Base-by-base conservation (phyloP, 495 filamentous ascomycete genomes). In the Aspergillus sclerotioniger region DNA sequence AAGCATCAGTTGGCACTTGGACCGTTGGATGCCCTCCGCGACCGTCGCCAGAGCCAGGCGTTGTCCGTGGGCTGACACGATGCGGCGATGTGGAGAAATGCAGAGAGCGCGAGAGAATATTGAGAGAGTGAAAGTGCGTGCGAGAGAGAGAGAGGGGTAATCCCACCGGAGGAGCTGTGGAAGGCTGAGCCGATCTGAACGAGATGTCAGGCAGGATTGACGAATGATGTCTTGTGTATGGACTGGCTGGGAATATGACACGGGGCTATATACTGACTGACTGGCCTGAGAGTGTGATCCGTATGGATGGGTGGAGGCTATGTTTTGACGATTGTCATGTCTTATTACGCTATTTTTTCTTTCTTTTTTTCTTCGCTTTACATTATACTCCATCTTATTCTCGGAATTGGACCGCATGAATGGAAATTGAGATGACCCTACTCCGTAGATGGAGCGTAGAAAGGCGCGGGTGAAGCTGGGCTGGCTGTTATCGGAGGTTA, bases 271-370 rank as follows among this genome's bases (percentile, higher is more conserved):
- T 20, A 20, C 21, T 7, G 25, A 49, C 15, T 5, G 0, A 15
- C 29, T 16, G 5, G 47, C 31, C 47, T 50, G n/a, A 49, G 50
- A 49, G 31, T 41, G 32, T 54, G 51, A 45, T 28, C 35, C 7
- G n/a, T 12, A 21, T 25, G 53, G 21, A 31, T 46, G 44, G 43
- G 60, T 29, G 54, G 35, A 39, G 50, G 54, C 43, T 35, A 63
- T 49, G 61, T 50, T 50, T 54, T 63, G 61, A 63, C 54, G 62
- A 64, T 54, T 49, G 39, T 64, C 35, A 64, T 60, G 62, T 60
- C 54, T 60, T 35, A 53, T 48, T 53, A 53, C 46, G 46, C 53
- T 47, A 39, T 59, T 55, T 51, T 59, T 53, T 57, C 59, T 53
- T 53, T 54, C 32, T 43, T 41, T 46, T 29, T 56, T 33, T 35